Base-by-base conservation (phyloP, 495 filamentous ascomycete genomes). In the Aspergillus incahuasiensis region DNA sequence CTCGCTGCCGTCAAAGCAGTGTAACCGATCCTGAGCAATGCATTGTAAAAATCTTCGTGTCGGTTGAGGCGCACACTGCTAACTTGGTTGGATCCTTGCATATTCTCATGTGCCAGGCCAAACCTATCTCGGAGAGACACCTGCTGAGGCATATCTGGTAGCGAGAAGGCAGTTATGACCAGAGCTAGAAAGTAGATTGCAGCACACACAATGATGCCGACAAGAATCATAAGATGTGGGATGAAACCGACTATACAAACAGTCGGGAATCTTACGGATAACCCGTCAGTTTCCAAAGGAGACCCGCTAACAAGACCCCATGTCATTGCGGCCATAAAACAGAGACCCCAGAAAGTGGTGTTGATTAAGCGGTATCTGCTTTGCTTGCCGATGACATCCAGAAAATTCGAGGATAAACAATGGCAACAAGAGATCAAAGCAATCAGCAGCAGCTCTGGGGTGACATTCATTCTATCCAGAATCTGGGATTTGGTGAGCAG, bases 241-340 rank as follows among this genome's bases (percentile, higher is more conserved):
- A 97, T 88, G 63, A 97, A 96, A 1, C 92, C 91, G 40, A 98
- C 85, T 44, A 97, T 89, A 68, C 89, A 96, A 30, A 97, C 91
- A 0, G 92, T 97, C 16, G 94, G 94, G 58, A 92, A 96, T 52
- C 86, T 81, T 13, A 96, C 79, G 6, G 87, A 72, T 6, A 82
- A 71, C 2, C 68, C 63, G 48, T 74, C 76, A 11, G 63, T 63
- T 42, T 63, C 70, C 1, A 73, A 55, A 1, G 78, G 65, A 20
- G 81, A 82, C 48, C 86, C 84, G 40, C 73, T 76, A 40, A 82
- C 63, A 25, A 89, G 78, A 38, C 87, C 88, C 80, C 86, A 88
- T 1, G 83, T 69, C 57, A 96, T 88, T 12, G 86, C 81, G 22
- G 73, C 74, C 88, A 97, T 92, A 69, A 94, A 97, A 61, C 87